A percentile compares a stretch with the other conserved stretches of the same genome.
phyloP scores from a whole-genome alignment of 495 filamentous ascomycete genomes.

The Lophium mytilinum region DNA sequence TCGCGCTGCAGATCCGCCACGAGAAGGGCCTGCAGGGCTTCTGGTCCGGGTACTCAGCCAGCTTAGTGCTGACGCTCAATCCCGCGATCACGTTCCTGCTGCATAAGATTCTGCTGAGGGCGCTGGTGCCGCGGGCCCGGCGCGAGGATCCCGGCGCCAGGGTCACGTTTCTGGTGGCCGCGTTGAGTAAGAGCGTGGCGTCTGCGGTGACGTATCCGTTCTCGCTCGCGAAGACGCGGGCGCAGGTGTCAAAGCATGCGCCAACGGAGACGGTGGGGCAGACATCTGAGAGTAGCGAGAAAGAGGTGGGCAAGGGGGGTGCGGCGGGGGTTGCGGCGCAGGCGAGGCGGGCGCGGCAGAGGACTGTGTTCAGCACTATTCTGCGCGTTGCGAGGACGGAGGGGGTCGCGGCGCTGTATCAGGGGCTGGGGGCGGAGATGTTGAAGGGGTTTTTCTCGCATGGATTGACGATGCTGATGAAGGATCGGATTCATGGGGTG shows the following conservation, averaged over 20 bases:
- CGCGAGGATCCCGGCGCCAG: slow-evolving; percentile 44
- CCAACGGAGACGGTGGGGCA: slow-evolving; percentile 4
- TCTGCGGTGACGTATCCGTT: slow-evolving; percentile 80
- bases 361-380: slow-evolving; percentile 56
- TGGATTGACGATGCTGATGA: slow-evolving; percentile 83
- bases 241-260: slow-evolving; percentile 42
- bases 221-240: slow-evolving; percentile 68
- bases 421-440: slow-evolving; percentile 68
- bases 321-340: background rate
- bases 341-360: slow-evolving; percentile 17
- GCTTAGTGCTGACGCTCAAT: slow-evolving; percentile 73
- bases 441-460: slow-evolving; percentile 81
- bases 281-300: slow-evolving; percentile 10
- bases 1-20: slow-evolving; percentile 51
- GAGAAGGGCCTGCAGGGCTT: slow-evolving; percentile 73
- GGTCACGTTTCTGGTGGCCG: slow-evolving; percentile 66
- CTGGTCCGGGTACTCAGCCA: slow-evolving; percentile 86
- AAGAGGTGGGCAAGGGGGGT: slow-evolving; percentile 1
- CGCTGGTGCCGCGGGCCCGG: slow-evolving; percentile 43
- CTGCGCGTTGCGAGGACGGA: slow-evolving; percentile 56
- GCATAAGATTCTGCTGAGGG: slow-evolving; percentile 59
- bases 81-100: slow-evolving; percentile 81
- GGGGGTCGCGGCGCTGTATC: slow-evolving; percentile 64
- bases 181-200: slow-evolving; percentile 70
- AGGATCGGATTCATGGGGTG: slow-evolving; percentile 68